Evolutionary conservation across 2,329 filamentous ascomycete genomes (phyloP).

Genomic region (Ophiognomonia clavigignenti-juglandacearum): DNA sequence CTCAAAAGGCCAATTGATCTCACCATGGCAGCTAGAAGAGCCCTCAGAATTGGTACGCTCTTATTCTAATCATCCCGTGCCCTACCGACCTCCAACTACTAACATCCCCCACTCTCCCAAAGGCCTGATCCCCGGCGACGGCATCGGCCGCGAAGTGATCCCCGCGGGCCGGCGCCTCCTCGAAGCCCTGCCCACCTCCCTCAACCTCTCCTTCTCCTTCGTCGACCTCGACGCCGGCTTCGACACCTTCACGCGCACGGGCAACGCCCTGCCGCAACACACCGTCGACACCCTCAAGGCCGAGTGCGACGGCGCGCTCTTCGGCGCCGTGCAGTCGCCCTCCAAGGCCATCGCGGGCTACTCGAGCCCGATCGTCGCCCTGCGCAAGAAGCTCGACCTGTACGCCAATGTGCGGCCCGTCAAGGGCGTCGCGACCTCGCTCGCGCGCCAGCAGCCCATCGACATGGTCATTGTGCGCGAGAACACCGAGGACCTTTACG

Average conservation of each 20-base stretch:
- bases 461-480: constrained; percentile 98
- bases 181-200: constrained; percentile 86
- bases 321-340: constrained; percentile 92
- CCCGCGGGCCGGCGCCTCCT: constrained; percentile 87
- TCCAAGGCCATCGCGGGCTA: constrained; percentile 89
- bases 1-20: constrained; percentile 10
- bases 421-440: constrained; percentile 67
- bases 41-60: constrained; percentile 60
- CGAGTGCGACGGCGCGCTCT: constrained; percentile 93
- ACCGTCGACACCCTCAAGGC: constrained; percentile 85
- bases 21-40: constrained; percentile 58
- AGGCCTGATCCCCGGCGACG: constrained; percentile 97
- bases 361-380: constrained; percentile 91
- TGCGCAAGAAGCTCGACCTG: constrained; percentile 90
- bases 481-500: constrained; percentile 97
- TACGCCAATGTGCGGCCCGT: constrained; percentile 98
- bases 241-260: constrained; percentile 87
- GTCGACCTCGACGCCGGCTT: constrained; percentile 90
- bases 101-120: background rate
- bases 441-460: constrained; percentile 53
- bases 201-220: constrained; percentile 91
- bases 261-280: constrained; percentile 80
- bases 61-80: background rate
- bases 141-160: constrained; percentile 98
- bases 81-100: background rate